Percentiles rank a stretch among this genome's conserved stretches.
Evolutionary conservation across 2,329 filamentous ascomycete genomes (phyloP).

Genomic region (Cercospora nicotianae): DNA sequence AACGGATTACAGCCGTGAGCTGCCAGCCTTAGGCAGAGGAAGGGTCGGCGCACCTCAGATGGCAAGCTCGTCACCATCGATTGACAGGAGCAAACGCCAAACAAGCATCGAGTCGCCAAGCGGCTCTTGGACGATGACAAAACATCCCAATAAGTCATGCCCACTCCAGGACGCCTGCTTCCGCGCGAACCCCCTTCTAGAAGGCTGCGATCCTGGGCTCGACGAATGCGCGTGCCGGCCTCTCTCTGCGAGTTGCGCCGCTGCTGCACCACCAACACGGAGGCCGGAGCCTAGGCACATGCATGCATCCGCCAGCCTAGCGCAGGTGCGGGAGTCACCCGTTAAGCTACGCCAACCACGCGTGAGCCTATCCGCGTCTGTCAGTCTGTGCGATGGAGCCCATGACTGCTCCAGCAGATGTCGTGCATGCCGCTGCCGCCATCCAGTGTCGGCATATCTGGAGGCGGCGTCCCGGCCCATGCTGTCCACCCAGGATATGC

Average conservation of each 20-base stretch:
- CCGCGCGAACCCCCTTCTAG: slow-evolving; percentile 29
- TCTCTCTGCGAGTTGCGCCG: slow-evolving; percentile 19
- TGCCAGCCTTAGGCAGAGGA: slow-evolving; percentile 12
- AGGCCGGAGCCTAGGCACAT: slow-evolving; percentile 24
- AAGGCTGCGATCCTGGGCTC: slow-evolving; percentile 24
- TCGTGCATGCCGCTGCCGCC: slow-evolving; percentile 26
- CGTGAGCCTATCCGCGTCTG: slow-evolving; percentile 18
- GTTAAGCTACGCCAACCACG: slow-evolving; percentile 25
- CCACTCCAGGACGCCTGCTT: slow-evolving; percentile 17
- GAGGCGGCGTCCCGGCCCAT: slow-evolving; percentile 22
- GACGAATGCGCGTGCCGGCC: slow-evolving; percentile 11
- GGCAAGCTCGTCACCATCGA: background rate
- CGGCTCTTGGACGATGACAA: slow-evolving; percentile 24
- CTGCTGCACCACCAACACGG: slow-evolving; percentile 18
- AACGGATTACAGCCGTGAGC: slow-evolving; percentile 19
- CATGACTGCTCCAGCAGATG: slow-evolving; percentile 27
- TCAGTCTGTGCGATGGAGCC: slow-evolving; percentile 15
- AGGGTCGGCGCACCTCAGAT: background rate
- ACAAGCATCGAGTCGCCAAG: slow-evolving; percentile 22
- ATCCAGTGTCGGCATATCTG: slow-evolving; percentile 22
- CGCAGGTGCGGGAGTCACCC: slow-evolving; percentile 23
- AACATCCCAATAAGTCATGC: slow-evolving; percentile 13
- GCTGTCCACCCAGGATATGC: slow-evolving; percentile 26
- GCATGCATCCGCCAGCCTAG: slow-evolving; percentile 21
- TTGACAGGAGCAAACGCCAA: slow-evolving; percentile 27